Percentiles rank a stretch among this genome's conserved stretches.
phyloP scores from a whole-genome alignment of 2,329 filamentous ascomycete genomes.

The Colletotrichum phormii region DNA sequence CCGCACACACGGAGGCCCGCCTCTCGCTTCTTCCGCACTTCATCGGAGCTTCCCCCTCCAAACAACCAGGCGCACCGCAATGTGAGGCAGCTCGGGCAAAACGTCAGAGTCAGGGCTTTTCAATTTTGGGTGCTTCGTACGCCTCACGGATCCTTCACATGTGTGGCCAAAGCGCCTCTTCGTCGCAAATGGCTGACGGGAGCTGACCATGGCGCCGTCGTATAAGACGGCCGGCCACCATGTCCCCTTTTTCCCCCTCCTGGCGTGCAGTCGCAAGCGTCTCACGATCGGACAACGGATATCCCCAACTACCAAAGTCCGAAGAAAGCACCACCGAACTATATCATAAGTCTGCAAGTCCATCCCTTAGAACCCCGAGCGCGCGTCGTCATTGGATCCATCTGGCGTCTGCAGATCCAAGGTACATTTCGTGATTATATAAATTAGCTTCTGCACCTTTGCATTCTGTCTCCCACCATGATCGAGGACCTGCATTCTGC shows the following conservation, averaged over 20 bases:
- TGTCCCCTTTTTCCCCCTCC: neutral
- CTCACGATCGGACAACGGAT: conserved; percentile 44
- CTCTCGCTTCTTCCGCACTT: neutral
- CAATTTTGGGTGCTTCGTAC: neutral
- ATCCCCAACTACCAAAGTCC: conserved; percentile 44
- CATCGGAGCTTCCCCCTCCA: conserved; percentile 3
- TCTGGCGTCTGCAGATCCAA: conserved; percentile 19
- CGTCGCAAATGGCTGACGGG: conserved; percentile 20
- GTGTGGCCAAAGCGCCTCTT: conserved; percentile 31
- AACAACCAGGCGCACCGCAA: conserved; percentile 5
- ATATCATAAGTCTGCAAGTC: conserved; percentile 34
- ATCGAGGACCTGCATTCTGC: conserved; percentile 55
- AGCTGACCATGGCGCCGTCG: conserved; percentile 26
- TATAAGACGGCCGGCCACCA: conserved; percentile 30
- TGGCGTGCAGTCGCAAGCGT: conserved; percentile 6
- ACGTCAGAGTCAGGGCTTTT: conserved; percentile 1
- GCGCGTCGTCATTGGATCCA: conserved; percentile 24
- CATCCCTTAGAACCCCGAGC: conserved; percentile 28
- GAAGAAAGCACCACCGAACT: conserved; percentile 25
- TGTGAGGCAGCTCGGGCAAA: neutral
- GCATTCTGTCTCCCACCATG: conserved; percentile 41
- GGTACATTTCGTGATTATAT: conserved; percentile 8
- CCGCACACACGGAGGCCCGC: neutral
- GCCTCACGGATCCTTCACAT: conserved; percentile 21
- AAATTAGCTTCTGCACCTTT: conserved; percentile 12